Evolutionary conservation across 352 stramenopile genomes (phyloP), one percentile per base, ranked within the genome.

Genomic region (Pythium oligandrum): DNA sequence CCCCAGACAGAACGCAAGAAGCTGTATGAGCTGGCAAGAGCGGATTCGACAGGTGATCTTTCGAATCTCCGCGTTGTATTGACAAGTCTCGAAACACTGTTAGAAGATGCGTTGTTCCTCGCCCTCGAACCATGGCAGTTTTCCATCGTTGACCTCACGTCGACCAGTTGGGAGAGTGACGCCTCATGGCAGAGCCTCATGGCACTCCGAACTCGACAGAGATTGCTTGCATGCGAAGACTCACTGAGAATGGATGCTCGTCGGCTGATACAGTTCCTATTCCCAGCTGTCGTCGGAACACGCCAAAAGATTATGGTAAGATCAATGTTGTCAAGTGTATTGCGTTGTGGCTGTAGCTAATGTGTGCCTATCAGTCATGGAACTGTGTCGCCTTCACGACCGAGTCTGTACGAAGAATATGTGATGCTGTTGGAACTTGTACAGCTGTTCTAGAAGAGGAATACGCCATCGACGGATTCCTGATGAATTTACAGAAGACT

Each of bases 241-340:
- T 12, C 38, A 32, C 67, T 72, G 32, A 53, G 69, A 3, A 40
- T 83, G 10, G 77, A 88, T 33, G 61, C 51, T 31, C 74, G 79
- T 38, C 66, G 66, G 40, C 44, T 91, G 8, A 54, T 90, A 2
- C 78, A 91, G n/a, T 91, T 90, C 55, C 46, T 84, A 7, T 59
- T 82, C 17, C 82, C 84, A 49, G 75, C 65, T 6, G 47, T 90
- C 7, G 84, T 95, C 46, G 70, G 68, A 9, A 86, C 82, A 51
- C 78, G 82, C 7, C 74, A 79, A 26, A 89, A 88, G 36, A 56
- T 88, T 5, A 57, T 92, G 76, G 83, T 94, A 74, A 44, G 75
- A 46, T 31, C 32, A 12, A 44, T 6, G 12, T 34, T 34, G 33
- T 44, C 9, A 9, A 11, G 10, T 35, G 17, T 49, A 35, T 33